Evolutionary conservation across 1,139 yeast species (phyloP).

Genomic region (Maudiozyma humilis): DNA sequence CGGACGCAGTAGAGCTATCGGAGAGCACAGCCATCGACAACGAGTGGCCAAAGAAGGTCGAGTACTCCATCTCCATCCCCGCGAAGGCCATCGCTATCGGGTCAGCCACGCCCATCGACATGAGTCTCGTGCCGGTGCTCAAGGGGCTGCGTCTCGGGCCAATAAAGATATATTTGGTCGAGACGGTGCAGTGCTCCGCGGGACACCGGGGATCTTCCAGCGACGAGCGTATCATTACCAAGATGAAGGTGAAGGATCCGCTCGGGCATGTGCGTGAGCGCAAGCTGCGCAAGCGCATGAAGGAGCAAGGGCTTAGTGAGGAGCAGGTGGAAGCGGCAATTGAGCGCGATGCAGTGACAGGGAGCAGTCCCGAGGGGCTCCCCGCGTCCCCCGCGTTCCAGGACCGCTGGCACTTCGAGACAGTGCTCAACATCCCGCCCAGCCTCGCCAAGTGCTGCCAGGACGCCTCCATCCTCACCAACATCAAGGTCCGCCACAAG

Average conservation of each 20-base stretch:
- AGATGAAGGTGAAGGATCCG: conserved; percentile 39
- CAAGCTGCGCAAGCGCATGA: conserved; percentile 6
- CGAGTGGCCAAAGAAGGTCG: conserved; percentile 93
- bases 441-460: conserved; percentile 72
- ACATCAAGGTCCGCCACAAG: conserved; percentile 54
- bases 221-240: conserved; percentile 52
- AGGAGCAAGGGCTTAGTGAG: neutral
- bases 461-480: conserved; percentile 61
- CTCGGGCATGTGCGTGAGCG: conserved; percentile 18
- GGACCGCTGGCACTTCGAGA: conserved; percentile 74
- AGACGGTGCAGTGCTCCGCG: conserved; percentile 57
- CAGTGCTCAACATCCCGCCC: conserved; percentile 57
- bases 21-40: conserved; percentile 94
- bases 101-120: conserved; percentile 59
- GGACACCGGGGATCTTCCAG: conserved; percentile 41
- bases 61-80: conserved; percentile 80
- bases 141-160: conserved; percentile 77
- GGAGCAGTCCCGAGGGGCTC: too few relatives aligned
- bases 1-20: conserved; percentile 79
- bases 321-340: conserved; percentile 5
- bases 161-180: conserved; percentile 58
- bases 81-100: conserved; percentile 89
- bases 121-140: conserved; percentile 67
- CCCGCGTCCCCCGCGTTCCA: conserved; percentile 27
- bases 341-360: too few relatives aligned